Evolutionary conservation across 2,329 filamentous ascomycete genomes (phyloP).

Genomic region (Cladorrhinum sp.): DNA sequence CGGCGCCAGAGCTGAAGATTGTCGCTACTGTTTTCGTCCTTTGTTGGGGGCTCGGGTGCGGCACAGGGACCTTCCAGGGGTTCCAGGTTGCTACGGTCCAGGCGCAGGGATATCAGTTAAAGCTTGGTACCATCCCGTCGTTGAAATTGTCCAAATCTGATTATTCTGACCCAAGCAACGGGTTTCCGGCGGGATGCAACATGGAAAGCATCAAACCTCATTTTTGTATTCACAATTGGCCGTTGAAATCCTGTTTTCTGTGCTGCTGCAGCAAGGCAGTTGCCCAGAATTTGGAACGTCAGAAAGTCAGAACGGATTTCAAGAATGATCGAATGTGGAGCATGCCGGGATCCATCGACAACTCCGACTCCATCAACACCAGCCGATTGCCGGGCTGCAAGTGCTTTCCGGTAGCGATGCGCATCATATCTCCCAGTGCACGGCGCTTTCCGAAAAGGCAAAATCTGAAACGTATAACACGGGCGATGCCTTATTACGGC

Average conservation of each 20-base stretch:
- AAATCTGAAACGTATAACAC: background rate
- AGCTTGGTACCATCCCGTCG: background rate
- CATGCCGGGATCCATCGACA: background rate
- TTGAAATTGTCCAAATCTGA: background rate
- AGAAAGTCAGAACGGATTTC: background rate
- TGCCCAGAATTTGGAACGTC: background rate
- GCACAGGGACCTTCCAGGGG: constrained; percentile 1
- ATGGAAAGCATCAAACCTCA: too few relatives aligned
- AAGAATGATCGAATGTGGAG: background rate
- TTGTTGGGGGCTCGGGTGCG: constrained; percentile 6
- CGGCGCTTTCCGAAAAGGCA: background rate
- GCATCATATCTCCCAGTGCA: constrained; percentile 1
- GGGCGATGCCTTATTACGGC: background rate
- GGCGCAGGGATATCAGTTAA: background rate
- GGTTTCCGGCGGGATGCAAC: background rate
- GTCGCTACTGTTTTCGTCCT: constrained; percentile 7
- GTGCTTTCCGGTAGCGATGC: constrained; percentile 1
- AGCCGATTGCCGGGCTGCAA: background rate
- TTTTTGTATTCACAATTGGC: background rate
- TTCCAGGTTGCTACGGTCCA: background rate
- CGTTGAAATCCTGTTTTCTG: background rate
- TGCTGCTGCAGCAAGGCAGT: background rate
- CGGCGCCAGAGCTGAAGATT: constrained; percentile 3
- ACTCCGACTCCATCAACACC: too few relatives aligned
- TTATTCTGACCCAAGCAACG: background rate